Percentiles rank a stretch among this genome's conserved stretches.
Evolutionary conservation across 345 rosid species (phyloP).

Genomic region (Draba incana): DNA sequence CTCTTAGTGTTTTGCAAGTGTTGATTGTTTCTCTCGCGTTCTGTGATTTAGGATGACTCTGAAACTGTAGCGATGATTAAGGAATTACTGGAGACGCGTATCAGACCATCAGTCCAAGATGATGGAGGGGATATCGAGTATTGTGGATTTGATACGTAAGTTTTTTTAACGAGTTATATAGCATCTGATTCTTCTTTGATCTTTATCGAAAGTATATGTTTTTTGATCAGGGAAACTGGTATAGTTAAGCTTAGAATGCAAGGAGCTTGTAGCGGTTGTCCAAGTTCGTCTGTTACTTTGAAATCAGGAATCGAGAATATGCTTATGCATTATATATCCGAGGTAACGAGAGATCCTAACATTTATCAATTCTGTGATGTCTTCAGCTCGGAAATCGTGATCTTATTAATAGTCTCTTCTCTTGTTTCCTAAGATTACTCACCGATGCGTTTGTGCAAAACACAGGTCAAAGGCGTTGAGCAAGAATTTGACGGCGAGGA

Average conservation of each 20-base stretch:
- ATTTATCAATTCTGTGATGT: background rate
- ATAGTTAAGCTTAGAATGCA: constrained; percentile 92
- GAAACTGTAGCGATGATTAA: constrained; percentile 98
- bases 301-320: constrained; percentile 98
- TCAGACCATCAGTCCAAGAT: constrained; percentile 97
- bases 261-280: constrained; percentile 99
- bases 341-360: constrained; percentile 52
- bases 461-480: constrained; percentile 86
- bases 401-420: background rate
- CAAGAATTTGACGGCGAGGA: constrained; percentile 84
- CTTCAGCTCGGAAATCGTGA: background rate
- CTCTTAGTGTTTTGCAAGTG: background rate
- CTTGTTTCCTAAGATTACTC: constrained; percentile 5
- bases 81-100: constrained; percentile 94
- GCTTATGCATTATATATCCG: constrained; percentile 98
- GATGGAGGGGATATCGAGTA: constrained; percentile 98
- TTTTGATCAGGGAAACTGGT: constrained; percentile 74
- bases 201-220: constrained; percentile 12
- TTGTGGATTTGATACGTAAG: constrained; percentile 81
- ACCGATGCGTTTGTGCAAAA: constrained; percentile 16
- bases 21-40: background rate
- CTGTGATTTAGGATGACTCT: constrained; percentile 77
- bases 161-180: constrained; percentile 27
- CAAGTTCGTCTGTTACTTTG: constrained; percentile 94
- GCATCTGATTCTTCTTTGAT: background rate